These are phyloP conservation scores for Penicillium psychrofluorescens DNA, from an alignment of 495 filamentous ascomycete genomes.

Conservation along the genomic window DNA sequence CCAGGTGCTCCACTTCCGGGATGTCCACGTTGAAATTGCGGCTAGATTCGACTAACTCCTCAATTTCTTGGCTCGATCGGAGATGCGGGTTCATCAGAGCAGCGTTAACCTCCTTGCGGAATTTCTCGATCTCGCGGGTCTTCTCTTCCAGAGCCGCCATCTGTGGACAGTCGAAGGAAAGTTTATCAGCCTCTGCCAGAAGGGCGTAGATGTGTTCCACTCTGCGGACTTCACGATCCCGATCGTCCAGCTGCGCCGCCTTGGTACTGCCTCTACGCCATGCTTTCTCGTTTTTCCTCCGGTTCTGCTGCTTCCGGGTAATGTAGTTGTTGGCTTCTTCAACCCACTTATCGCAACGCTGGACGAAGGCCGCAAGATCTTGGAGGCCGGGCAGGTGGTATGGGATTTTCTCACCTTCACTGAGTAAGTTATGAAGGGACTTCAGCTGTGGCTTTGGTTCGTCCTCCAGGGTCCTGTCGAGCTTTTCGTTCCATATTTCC, in stretches of 20 bases:
- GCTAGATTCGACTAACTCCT: constrained; percentile 82
- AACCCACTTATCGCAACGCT: constrained; percentile 94
- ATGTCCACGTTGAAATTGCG: constrained; percentile 91
- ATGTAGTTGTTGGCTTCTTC: constrained; percentile 97
- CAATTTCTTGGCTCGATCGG: constrained; percentile 64
- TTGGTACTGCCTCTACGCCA: constrained; percentile 77
- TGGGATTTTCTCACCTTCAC: constrained; percentile 95
- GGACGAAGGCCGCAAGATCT: constrained; percentile 80
- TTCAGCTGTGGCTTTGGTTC: constrained; percentile 80
- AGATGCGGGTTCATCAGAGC: constrained; percentile 56
- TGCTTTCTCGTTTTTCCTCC: constrained; percentile 91
- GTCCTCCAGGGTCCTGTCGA: constrained; percentile 74
- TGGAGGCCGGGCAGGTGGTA: constrained; percentile 82
- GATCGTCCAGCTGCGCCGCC: constrained; percentile 77
- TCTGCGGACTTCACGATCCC: constrained; percentile 80
- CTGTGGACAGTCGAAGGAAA: constrained; percentile 93
- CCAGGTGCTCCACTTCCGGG: constrained; percentile 80
- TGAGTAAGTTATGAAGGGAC: constrained; percentile 71
- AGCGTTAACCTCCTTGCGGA: constrained; percentile 67
- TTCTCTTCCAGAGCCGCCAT: constrained; percentile 83
- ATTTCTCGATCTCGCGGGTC: constrained; percentile 77
- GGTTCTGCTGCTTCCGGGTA: constrained; percentile 95
- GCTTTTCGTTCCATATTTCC: constrained; percentile 85
- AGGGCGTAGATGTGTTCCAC: constrained; percentile 84
- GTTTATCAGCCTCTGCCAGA: constrained; percentile 73